Evolutionary conservation across 768 basidiomycete genomes (phyloP), one percentile per base, ranked within the genome.

Genomic region (Psilocybe sp.): DNA sequence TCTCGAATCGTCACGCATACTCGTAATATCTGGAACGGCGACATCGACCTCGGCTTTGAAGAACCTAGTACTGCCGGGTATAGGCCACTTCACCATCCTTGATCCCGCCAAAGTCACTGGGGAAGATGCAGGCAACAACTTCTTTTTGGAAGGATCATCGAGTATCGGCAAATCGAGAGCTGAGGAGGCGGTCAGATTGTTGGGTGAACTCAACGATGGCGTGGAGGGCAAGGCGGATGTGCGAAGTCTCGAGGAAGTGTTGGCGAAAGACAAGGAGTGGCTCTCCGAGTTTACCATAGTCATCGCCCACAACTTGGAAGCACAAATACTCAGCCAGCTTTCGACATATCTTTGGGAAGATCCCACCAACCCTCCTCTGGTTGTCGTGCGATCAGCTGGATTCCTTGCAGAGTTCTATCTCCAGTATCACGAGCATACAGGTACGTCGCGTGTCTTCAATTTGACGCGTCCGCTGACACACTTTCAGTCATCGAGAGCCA

Each of bases 11-110:
- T 79, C 93, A 11, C 80, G 86, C 41, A 75, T 98, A 38, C 78
- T 98, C 28, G 82, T 97, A 56, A 68, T 98, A 50, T 87, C 85
- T 36, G 86, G 75, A 0, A 83, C 85, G 18, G 92, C 92, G 0
- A 92, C 94, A 1, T 85, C 89, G 2, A 91, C 93, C 31, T 87
- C 91, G 42, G 82, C 91, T 57, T 78, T 99, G 49, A 98, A 99
- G 78, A 98, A 98, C 63, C 85, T 98, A 53, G 93, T 98, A 35
- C 81, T 98, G 7, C 97, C 97, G 2, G 96, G 96, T 7, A 84
- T 98, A 56, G 92, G 95, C n/a, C 83, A 89, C 62, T 98, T 97
- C 65, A 96, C 95, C 42, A 81, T 98, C 64, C 80, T 97, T 51
- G 93, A 95, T 61, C 69, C 79, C 18, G 63, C 68, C 2, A 47